Conservation (phyloP, 495 filamentous ascomycete species). For the Annulohypoxylon bovei region DNA sequence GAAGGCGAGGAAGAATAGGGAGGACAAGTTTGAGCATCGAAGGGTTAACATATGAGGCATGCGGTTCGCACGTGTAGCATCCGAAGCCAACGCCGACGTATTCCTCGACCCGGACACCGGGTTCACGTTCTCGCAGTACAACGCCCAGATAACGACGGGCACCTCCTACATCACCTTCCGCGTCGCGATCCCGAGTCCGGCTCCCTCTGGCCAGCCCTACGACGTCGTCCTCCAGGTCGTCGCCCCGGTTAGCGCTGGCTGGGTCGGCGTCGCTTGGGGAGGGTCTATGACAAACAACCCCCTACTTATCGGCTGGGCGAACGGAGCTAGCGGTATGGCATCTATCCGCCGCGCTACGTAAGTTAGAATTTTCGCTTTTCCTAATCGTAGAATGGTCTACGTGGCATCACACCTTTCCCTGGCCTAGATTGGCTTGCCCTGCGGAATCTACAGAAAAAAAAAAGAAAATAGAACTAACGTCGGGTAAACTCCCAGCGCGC, state of each 20-base stretch:
- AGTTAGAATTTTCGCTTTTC: conserved; percentile 17
- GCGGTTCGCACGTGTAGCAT: conserved; percentile 6
- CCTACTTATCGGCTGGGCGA: conserved; percentile 51
- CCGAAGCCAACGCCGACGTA: conserved; percentile 40
- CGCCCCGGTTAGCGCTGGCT: conserved; percentile 53
- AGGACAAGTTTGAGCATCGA: background rate
- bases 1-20: no score
- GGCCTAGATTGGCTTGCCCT: background rate
- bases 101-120: conserved; percentile 60
- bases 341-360: conserved; percentile 53
- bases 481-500: conserved; percentile 38
- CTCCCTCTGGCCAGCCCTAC: conserved; percentile 41
- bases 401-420: background rate
- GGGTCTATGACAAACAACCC: conserved; percentile 55
- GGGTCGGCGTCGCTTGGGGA: conserved; percentile 56
- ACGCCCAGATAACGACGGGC: conserved; percentile 51
- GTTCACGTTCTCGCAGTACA: conserved; percentile 58
- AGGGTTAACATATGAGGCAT: conserved; percentile 16
- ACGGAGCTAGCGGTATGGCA: conserved; percentile 40
- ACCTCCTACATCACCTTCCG: conserved; percentile 50
- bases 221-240: conserved; percentile 58
- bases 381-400: background rate
- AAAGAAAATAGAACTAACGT: background rate
- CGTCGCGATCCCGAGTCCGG: conserved; percentile 50
- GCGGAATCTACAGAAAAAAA: background rate